Conservation (phyloP, 257 asterid genomes). For the Solanum neorickii region DNA sequence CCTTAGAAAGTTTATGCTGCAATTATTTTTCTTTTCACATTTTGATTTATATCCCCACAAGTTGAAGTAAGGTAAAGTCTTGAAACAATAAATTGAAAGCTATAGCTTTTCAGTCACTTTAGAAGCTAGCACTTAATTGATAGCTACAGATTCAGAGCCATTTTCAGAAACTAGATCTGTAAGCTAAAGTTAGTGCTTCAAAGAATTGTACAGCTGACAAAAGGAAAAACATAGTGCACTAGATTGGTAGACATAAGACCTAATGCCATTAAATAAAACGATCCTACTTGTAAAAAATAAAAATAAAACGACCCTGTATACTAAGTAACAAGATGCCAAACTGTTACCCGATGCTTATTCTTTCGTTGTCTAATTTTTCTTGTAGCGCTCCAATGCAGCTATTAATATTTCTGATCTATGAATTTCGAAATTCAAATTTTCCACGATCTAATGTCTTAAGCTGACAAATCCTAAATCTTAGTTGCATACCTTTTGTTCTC, state of each 20-base stretch:
- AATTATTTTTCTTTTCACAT: background rate
- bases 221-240: background rate
- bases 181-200: background rate
- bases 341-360: background rate
- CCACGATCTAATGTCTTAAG: background rate
- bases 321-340: background rate
- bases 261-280: background rate
- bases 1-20: background rate
- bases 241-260: background rate
- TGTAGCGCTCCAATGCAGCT: background rate
- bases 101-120: background rate
- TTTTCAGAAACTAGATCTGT: background rate
- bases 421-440: background rate
- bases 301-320: background rate
- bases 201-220: background rate
- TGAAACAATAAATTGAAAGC: background rate
- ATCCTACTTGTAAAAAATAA: background rate
- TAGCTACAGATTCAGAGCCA: background rate
- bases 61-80: background rate
- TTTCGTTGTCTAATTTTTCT: background rate
- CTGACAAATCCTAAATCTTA: background rate
- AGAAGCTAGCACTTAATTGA: background rate
- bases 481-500: background rate
- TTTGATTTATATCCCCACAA: background rate
- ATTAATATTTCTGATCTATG: background rate